Evolutionary conservation across 2,329 filamentous ascomycete species (phyloP), one percentile per base, ranked within the genome.

Genomic region (Gnomoniopsis smithogilvyi): DNA sequence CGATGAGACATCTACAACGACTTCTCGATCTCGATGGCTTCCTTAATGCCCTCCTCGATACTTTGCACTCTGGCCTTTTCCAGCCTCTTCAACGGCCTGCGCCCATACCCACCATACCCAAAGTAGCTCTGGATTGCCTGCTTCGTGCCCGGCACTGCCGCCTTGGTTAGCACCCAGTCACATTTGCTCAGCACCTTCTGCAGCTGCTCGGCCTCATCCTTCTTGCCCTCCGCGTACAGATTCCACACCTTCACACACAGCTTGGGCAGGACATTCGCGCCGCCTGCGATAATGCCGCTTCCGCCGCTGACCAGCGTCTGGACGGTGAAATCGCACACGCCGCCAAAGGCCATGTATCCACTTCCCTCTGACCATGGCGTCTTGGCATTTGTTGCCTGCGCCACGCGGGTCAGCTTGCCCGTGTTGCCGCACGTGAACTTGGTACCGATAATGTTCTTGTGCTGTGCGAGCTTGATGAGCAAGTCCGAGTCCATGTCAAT

Each of bases 381-480:
- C 72, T 86, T 85, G 59, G 91, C 90, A 66, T 89, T 78, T 51
- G 88, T 85, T 49, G 86, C 90, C 15, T 82, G 75, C 7, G 91
- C 91, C 4, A 96, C 90, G 34, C 92, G 87, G 14, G 91, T 94
- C 64, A 96, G 82, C 77, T 96, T 96, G 64, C 92, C 92, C 1
- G 91, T 95, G 78, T 91, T 95, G 64, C 90, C 92, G 72, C 91
- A 96, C 45, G 92, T 96, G 80, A 96, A 96, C 74, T 96, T 96
- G 57, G 91, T 93, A 63, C 92, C 92, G 63, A 92, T 78, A 68
- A 96, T 91, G 75, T 96, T 96, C 64, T 87, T 85, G 75, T 96
- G 91, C 70, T 86, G 77, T 48, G 88, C 89, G 41, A 96, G 84
- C 70, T 82, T 83, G 76, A 95, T 91, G 68, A 96, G 83, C 61